Percentiles rank a stretch among this genome's conserved stretches.
These are phyloP conservation scores for Oehlia diaphana DNA, from an alignment of 192 early-diverging fungal species.

Conservation along the genomic window DNA sequence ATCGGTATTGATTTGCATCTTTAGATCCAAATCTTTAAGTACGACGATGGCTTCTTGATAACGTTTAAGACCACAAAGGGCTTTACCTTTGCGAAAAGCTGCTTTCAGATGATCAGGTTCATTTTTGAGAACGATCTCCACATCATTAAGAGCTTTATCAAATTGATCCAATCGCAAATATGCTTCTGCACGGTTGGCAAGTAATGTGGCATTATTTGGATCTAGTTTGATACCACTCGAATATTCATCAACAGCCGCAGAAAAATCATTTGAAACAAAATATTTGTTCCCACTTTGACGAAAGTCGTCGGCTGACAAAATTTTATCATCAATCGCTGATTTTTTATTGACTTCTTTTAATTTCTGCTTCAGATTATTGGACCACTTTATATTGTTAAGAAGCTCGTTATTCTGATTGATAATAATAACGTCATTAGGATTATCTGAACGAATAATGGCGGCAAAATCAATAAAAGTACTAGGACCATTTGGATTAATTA, in stretches of 20 bases:
- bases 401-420: background rate
- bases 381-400: background rate
- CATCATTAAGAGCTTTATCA: background rate
- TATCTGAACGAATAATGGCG: background rate
- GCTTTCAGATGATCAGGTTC: conserved; percentile 6
- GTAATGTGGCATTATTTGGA: background rate
- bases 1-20: background rate
- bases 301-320: background rate
- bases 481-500: background rate
- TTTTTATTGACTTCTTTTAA: background rate
- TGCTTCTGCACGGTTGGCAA: conserved; percentile 4
- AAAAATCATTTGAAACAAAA: background rate
- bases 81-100: background rate
- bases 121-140: background rate
- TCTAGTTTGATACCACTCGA: background rate
- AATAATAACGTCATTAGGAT: background rate
- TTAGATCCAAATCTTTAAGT: background rate
- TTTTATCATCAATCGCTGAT: background rate
- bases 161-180: conserved; percentile 8
- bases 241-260: background rate
- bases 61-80: conserved; percentile 2
- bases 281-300: background rate
- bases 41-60: conserved; percentile 11
- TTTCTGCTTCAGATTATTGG: background rate
- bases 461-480: background rate